phyloP scores from a whole-genome alignment of 139 green algal species.

The Tetradesmus obliquus region DNA sequence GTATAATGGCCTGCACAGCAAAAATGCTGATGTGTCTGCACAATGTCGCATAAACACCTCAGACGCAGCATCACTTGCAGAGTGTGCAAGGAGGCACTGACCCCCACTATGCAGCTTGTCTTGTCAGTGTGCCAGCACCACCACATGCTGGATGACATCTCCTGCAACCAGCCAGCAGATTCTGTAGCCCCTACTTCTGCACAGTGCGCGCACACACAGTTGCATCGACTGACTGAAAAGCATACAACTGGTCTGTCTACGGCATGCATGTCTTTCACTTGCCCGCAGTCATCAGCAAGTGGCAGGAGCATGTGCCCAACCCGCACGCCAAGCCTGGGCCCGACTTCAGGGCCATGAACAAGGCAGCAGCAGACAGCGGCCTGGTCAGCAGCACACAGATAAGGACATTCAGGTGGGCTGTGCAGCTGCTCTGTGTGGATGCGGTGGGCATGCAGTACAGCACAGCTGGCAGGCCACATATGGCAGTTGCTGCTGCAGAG shows the following conservation, averaged over 20 bases:
- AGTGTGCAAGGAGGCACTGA: background rate
- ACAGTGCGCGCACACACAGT: too few species aligned
- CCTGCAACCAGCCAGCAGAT: too few species aligned
- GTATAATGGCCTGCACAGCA: background rate
- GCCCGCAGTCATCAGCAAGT: slow-evolving; percentile 56
- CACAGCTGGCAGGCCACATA: background rate
- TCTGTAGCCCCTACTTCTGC: too few species aligned
- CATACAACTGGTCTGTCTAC: too few species aligned
- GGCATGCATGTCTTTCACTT: too few species aligned
- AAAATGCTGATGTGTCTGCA: background rate
- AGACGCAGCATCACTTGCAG: background rate
- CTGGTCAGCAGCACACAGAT: slow-evolving; percentile 15
- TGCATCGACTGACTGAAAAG: too few species aligned
- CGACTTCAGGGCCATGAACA: slow-evolving; percentile 67
- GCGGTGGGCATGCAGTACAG: background rate
- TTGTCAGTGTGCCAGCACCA: background rate
- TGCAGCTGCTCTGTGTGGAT: background rate
- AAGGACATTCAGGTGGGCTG: slow-evolving; percentile 14
- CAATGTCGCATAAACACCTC: background rate
- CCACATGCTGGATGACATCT: too few species aligned
- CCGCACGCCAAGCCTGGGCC: slow-evolving; percentile 59
- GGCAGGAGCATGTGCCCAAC: slow-evolving; percentile 62
- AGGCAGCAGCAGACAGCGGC: slow-evolving; percentile 54
- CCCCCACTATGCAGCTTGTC: background rate
- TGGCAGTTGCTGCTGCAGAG: background rate